Evolutionary conservation across 164 flowering plant genomes (phyloP).

Genomic region (Akebia trifoliata): DNA sequence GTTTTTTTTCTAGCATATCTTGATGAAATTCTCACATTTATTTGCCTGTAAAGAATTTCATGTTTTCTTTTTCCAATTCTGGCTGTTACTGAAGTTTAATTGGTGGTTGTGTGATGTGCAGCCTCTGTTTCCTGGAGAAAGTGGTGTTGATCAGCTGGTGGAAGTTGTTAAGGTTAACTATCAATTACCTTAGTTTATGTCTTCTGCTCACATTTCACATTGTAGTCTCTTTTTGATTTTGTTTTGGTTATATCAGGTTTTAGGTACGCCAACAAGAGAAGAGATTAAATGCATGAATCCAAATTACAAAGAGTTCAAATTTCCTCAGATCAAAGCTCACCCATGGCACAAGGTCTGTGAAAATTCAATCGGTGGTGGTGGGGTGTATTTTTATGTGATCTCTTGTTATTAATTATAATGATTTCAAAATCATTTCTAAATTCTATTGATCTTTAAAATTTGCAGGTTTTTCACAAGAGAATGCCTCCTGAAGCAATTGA

Average conservation of each 20-base stretch:
- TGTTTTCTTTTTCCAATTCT: neutral
- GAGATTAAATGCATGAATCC: slow-evolving; percentile 99
- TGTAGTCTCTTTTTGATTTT: neutral
- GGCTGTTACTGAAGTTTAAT: slow-evolving; percentile 14
- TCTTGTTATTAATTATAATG: too few species aligned
- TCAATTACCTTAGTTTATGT: neutral
- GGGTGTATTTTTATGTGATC: too few species aligned
- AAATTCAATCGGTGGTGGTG: neutral
- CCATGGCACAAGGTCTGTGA: slow-evolving; percentile 93
- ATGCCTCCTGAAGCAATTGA: slow-evolving; percentile 97
- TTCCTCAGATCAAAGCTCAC: slow-evolving; percentile 94
- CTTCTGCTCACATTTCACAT: neutral
- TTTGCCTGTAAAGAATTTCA: too few species aligned
- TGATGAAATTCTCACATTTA: too few species aligned
- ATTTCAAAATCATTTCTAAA: neutral
- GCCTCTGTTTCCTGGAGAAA: slow-evolving; percentile 92
- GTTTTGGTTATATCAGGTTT: slow-evolving; percentile 56
- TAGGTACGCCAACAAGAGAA: slow-evolving; percentile 96
- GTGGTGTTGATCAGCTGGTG: slow-evolving; percentile 88
- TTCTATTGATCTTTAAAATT: slow-evolving; percentile 4
- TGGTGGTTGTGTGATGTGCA: slow-evolving; percentile 31
- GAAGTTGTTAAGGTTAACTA: slow-evolving; percentile 73
- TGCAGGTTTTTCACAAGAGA: slow-evolving; percentile 77
- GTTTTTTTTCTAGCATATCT: neutral
- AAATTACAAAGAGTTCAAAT: slow-evolving; percentile 82